Percentiles rank a stretch among this genome's conserved stretches.
These are phyloP conservation scores for Prunus armeniaca DNA, from an alignment of 306 rosid species.

Conservation along the genomic window DNA sequence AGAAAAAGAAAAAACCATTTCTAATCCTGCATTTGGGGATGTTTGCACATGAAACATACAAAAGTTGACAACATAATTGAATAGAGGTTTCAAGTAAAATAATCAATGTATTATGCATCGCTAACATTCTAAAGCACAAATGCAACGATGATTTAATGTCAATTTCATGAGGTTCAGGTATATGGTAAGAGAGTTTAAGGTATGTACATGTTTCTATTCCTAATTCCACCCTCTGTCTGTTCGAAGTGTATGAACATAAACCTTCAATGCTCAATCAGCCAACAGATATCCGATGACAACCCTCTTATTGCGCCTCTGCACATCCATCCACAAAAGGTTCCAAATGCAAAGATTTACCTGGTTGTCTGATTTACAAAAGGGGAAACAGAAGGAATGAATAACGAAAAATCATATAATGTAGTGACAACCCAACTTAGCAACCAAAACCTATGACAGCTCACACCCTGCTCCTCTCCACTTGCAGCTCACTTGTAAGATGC, in stretches of 20 bases:
- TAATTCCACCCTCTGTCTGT: neutral
- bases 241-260: neutral
- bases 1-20: neutral
- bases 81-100: neutral
- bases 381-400: neutral
- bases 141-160: neutral
- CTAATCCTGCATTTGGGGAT: neutral
- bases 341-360: constrained; percentile 34
- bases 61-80: neutral
- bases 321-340: constrained; percentile 19
- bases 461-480: neutral
- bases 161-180: neutral
- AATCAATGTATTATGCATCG: neutral
- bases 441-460: neutral
- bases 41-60: neutral
- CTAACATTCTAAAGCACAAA: neutral
- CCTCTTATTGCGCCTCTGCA: neutral
- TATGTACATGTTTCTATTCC: constrained; percentile 12
- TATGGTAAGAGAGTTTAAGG: constrained; percentile 7
- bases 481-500: neutral
- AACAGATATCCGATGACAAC: neutral
- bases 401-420: neutral
- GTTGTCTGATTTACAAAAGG: constrained; percentile 32
- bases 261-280: neutral
- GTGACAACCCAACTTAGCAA: neutral